These are phyloP conservation scores for Entomortierella lignicola DNA, from an alignment of 192 early-diverging fungal species.

Conservation along the genomic window DNA sequence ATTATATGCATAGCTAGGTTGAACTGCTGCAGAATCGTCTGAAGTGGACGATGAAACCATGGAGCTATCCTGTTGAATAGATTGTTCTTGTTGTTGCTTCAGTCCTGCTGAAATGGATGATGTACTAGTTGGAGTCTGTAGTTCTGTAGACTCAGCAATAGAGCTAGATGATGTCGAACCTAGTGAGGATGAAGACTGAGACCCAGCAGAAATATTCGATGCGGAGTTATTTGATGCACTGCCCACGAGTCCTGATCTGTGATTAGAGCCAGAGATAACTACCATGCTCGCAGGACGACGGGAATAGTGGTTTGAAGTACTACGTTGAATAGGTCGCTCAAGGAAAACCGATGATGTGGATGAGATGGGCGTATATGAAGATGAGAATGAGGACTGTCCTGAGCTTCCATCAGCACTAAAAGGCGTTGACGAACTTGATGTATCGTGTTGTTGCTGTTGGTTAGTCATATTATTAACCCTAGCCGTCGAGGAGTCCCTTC, in stretches of 20 bases:
- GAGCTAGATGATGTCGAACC: constrained; percentile 23
- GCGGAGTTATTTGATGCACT: neutral
- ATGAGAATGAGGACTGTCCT: neutral
- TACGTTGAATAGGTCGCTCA: constrained; percentile 30
- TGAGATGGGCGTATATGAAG: neutral
- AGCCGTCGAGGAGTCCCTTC: neutral
- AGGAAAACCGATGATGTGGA: constrained; percentile 11
- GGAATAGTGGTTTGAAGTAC: constrained; percentile 16
- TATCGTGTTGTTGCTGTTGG: constrained; percentile 10
- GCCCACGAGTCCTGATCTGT: neutral
- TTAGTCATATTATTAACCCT: neutral
- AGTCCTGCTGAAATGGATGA: neutral
- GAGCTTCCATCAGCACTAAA: neutral
- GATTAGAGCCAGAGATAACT: constrained; percentile 1
- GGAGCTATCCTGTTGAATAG: neutral
- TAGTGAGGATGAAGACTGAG: constrained; percentile 23
- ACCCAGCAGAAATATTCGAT: constrained; percentile 6
- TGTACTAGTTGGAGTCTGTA: neutral
- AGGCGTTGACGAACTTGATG: neutral
- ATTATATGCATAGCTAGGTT: constrained; percentile 8
- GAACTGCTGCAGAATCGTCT: neutral
- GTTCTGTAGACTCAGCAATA: constrained; percentile 3
- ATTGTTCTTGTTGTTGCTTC: constrained; percentile 7
- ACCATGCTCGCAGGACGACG: constrained; percentile 38
- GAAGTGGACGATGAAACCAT: neutral